These are phyloP conservation scores for Amphicarpaea edgeworthii DNA, from an alignment of 306 rosid species.

Conservation along the genomic window DNA sequence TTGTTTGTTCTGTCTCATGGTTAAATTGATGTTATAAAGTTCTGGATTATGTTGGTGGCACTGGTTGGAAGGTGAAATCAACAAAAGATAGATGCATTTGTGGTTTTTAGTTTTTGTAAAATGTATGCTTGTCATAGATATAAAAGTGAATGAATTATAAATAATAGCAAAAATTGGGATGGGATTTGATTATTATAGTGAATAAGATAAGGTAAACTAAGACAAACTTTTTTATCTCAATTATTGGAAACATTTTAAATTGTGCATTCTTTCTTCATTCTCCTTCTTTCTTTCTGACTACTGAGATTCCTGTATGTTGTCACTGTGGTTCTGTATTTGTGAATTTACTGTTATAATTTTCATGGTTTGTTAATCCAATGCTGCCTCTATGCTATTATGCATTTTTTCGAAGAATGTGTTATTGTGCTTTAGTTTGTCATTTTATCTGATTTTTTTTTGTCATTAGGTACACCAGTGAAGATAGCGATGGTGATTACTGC, in stretches of 20 bases:
- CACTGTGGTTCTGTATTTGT: background rate
- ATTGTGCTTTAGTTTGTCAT: constrained; percentile 23
- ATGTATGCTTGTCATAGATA: background rate
- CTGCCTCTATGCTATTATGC: constrained; percentile 4
- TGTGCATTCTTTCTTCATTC: constrained; percentile 17
- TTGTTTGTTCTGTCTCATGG: background rate
- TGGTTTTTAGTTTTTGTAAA: constrained; percentile 9
- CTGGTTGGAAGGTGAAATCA: constrained; percentile 42
- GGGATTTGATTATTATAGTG: constrained; percentile 9
- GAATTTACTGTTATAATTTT: background rate
- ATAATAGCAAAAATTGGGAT: background rate
- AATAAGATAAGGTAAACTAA: background rate
- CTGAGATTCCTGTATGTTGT: background rate
- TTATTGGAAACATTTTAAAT: background rate
- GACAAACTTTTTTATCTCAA: background rate
- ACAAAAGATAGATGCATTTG: constrained; percentile 6
- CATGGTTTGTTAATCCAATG: background rate
- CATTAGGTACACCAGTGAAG: constrained; percentile 67
- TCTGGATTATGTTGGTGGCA: constrained; percentile 16
- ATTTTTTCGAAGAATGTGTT: constrained; percentile 6
- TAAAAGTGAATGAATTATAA: constrained; percentile 13
- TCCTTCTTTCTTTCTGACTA: background rate
- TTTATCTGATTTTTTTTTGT: constrained; percentile 34
- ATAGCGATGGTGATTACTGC: constrained; percentile 66
- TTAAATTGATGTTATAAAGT: constrained; percentile 30